A percentile compares a stretch with the other conserved stretches of the same genome.
These are phyloP conservation scores for Fusarium pseudograminearum DNA, from an alignment of 2,329 filamentous ascomycete species.

Conservation along the genomic window DNA sequence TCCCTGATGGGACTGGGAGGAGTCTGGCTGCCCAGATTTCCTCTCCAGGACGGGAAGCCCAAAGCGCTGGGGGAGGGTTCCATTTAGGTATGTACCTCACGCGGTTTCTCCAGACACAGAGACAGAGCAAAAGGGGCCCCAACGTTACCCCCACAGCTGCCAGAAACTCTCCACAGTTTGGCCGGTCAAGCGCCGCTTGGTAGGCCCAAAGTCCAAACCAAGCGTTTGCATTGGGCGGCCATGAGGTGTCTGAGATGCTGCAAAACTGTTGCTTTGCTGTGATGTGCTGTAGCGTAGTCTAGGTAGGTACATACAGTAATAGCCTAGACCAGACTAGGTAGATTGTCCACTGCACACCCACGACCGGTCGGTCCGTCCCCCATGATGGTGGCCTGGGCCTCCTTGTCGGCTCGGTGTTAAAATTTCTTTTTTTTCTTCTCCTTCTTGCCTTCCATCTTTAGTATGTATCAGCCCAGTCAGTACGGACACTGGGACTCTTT, in stretches of 20 bases:
- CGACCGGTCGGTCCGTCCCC: slow-evolving; percentile 39
- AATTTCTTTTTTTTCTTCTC: slow-evolving; percentile 10
- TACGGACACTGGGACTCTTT: neutral
- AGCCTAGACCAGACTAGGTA: neutral
- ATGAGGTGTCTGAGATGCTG: slow-evolving; percentile 26
- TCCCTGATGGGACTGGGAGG: slow-evolving; percentile 1
- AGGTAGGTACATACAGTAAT: neutral
- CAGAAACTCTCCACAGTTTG: slow-evolving; percentile 64
- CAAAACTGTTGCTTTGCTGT: slow-evolving; percentile 24
- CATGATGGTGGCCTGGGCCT: slow-evolving; percentile 1
- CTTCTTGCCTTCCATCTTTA: slow-evolving; percentile 3
- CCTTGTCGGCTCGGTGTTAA: slow-evolving; percentile 10
- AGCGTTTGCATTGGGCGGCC: slow-evolving; percentile 36
- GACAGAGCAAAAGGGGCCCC: slow-evolving; percentile 29
- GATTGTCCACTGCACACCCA: slow-evolving; percentile 21
- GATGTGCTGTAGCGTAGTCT: slow-evolving; percentile 18
- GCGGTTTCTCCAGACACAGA: slow-evolving; percentile 32
- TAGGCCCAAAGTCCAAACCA: slow-evolving; percentile 55
- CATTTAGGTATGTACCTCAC: slow-evolving; percentile 10
- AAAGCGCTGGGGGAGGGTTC: slow-evolving; percentile 23
- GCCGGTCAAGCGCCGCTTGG: slow-evolving; percentile 67
- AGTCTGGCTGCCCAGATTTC: slow-evolving; percentile 30
- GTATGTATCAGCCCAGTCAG: slow-evolving; percentile 3
- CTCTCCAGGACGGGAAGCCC: slow-evolving; percentile 38
- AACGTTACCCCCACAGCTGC: slow-evolving; percentile 30